Percentiles rank a stretch among this genome's conserved stretches.
These are phyloP conservation scores for Penicillium daleae DNA, from an alignment of 495 filamentous ascomycete genomes.

Conservation along the genomic window DNA sequence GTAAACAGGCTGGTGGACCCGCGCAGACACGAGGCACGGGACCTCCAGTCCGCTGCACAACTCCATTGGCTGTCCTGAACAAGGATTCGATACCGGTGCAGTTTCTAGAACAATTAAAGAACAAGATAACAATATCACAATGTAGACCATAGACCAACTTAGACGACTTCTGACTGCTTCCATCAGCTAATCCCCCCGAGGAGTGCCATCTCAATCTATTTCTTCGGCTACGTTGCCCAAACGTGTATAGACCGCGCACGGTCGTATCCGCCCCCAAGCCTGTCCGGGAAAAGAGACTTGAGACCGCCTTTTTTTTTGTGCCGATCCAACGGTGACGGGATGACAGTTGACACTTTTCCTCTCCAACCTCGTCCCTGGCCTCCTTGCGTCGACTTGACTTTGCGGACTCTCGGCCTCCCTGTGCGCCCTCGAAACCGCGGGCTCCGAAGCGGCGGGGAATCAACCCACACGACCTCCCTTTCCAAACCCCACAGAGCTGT, in stretches of 20 bases:
- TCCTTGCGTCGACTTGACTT: constrained; percentile 2
- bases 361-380: background rate
- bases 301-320: constrained; percentile 35
- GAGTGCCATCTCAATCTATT: background rate
- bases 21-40: background rate
- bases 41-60: background rate
- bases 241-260: constrained; percentile 4
- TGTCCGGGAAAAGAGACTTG: constrained; percentile 12
- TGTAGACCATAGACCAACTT: background rate
- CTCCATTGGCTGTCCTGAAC: background rate
- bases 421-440: constrained; percentile 2
- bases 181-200: background rate
- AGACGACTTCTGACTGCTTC: background rate
- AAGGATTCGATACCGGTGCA: background rate
- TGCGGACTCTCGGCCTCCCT: background rate
- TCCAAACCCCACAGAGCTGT: constrained; percentile 18
- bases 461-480: constrained; percentile 17
- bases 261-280: constrained; percentile 18
- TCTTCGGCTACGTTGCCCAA: constrained; percentile 3
- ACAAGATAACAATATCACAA: background rate
- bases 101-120: constrained; percentile 9
- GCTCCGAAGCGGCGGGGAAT: constrained; percentile 22
- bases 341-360: constrained; percentile 26
- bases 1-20: background rate
- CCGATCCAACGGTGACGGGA: constrained; percentile 29